Conservation (phyloP, 1,139 yeast species). For the Hansenula lynferdii region DNA sequence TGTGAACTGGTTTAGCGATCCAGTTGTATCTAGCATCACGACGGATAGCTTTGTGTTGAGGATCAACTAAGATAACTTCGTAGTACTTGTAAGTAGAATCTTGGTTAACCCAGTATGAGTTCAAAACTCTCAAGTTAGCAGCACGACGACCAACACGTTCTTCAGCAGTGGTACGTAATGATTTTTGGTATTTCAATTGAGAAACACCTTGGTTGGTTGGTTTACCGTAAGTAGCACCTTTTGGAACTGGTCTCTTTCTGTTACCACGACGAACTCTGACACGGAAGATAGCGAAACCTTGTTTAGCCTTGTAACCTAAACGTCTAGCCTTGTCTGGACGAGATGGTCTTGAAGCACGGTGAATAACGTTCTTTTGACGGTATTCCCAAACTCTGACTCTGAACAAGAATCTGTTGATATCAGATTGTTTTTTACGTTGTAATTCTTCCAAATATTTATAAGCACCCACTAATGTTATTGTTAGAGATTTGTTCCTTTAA, state of each 20-base stretch:
- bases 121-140: slow-evolving; percentile 97
- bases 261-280: slow-evolving; percentile 99
- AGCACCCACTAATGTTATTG: slow-evolving; percentile 93
- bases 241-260: slow-evolving; percentile 99
- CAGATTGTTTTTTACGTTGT: slow-evolving; percentile 99
- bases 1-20: slow-evolving; percentile 99
- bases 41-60: slow-evolving; percentile 98
- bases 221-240: slow-evolving; percentile 99
- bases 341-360: slow-evolving; percentile 98
- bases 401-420: slow-evolving; percentile 96
- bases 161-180: slow-evolving; percentile 97
- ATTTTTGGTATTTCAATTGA: slow-evolving; percentile 99
- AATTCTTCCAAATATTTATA: slow-evolving; percentile 99
- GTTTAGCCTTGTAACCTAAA: slow-evolving; percentile 99
- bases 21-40: slow-evolving; percentile 99
- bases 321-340: slow-evolving; percentile 99
- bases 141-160: slow-evolving; percentile 99
- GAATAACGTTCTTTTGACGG: slow-evolving; percentile 98
- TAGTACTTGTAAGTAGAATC: slow-evolving; percentile 99
- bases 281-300: slow-evolving; percentile 98
- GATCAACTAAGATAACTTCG: slow-evolving; percentile 96
- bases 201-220: slow-evolving; percentile 99
- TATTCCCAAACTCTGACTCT: slow-evolving; percentile 99
- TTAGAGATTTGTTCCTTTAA: no score
- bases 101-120: slow-evolving; percentile 99